Percentiles rank a stretch among this genome's conserved stretches.
Conservation (phyloP, 768 basidiomycete species). For the Gymnopilus dilepis region DNA sequence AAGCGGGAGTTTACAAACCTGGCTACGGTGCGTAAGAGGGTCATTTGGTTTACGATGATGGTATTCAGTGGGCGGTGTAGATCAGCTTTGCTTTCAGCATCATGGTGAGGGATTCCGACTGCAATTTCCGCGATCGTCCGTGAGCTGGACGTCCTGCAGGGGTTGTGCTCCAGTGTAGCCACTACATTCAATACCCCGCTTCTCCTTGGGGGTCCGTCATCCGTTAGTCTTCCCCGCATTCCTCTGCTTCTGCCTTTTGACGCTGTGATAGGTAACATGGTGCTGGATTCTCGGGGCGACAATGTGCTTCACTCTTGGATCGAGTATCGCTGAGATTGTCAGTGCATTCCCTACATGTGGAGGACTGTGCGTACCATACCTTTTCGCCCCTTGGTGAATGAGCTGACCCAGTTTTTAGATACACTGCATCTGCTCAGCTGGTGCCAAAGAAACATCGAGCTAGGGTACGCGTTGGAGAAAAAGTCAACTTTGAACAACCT, state of each 20-base stretch:
- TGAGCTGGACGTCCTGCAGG: conserved; percentile 38
- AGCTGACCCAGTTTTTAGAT: conserved; percentile 42
- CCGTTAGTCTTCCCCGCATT: conserved; percentile 43
- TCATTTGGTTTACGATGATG: conserved; percentile 2
- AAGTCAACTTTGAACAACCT: no score
- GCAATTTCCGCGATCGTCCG: conserved; percentile 13
- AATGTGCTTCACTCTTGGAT: conserved; percentile 77
- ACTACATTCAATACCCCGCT: conserved; percentile 82
- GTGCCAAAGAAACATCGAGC: conserved; percentile 69
- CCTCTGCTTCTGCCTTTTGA: not conserved
- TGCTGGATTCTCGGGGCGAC: conserved; percentile 75
- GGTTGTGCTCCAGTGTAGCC: conserved; percentile 76
- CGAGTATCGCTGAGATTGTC: conserved; percentile 79
- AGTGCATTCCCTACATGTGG: conserved; percentile 79
- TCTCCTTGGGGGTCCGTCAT: conserved; percentile 69
- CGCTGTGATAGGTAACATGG: conserved; percentile 56
- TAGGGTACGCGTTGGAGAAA: conserved; percentile 43
- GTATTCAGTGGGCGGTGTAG: conserved; percentile 36
- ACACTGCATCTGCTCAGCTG: conserved; percentile 82
- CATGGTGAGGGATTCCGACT: conserved; percentile 49
- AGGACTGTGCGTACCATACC: conserved; percentile 54
- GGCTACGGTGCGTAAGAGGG: conserved; percentile 59
- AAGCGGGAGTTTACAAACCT: conserved; percentile 85
- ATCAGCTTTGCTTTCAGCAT: conserved; percentile 82
- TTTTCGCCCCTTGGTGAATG: conserved; percentile 2